phyloP scores from a whole-genome alignment of 2,329 filamentous ascomycete species.

The Fusarium clavum region DNA sequence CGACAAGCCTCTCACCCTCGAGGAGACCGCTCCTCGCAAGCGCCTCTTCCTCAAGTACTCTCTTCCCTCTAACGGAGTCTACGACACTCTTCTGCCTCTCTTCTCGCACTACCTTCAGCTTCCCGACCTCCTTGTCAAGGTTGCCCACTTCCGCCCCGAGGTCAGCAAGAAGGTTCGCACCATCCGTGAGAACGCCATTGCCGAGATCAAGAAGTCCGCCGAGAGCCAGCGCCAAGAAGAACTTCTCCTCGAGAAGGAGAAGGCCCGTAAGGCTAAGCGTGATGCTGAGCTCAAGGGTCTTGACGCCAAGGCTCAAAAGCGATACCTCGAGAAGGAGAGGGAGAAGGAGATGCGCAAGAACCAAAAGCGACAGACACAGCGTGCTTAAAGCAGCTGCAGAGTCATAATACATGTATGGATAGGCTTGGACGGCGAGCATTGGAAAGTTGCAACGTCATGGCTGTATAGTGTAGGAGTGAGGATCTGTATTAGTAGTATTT shows the following conservation, averaged over 20 bases:
- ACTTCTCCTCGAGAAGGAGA: conserved; percentile 76
- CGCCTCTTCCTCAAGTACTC: conserved; percentile 84
- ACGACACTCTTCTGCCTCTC: conserved; percentile 75
- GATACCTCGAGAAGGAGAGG: conserved; percentile 83
- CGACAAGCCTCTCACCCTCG: conserved; percentile 85
- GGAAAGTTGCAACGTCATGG: conserved; percentile 15
- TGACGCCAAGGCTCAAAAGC: conserved; percentile 86
- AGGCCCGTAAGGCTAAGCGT: conserved; percentile 87
- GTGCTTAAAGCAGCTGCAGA: conserved; percentile 53
- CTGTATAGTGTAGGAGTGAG: conserved; percentile 26
- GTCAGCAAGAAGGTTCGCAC: conserved; percentile 85
- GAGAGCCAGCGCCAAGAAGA: conserved; percentile 87
- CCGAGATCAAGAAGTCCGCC: conserved; percentile 80
- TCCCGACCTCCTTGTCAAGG: conserved; percentile 81
- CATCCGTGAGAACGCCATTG: conserved; percentile 82
- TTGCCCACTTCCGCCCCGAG: conserved; percentile 89
- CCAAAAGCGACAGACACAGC: conserved; percentile 66
- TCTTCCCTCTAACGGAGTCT: conserved; percentile 72
- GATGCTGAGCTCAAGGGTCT: conserved; percentile 82
- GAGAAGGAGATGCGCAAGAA: conserved; percentile 75
- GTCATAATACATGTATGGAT: conserved; percentile 2
- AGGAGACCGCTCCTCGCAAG: conserved; percentile 87
- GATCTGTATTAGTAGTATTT: conserved; percentile 38
- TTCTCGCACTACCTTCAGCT: conserved; percentile 86
- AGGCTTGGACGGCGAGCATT: not conserved